Conservation (phyloP, 78 protist species). For the Dictyostelium brefeldianum region DNA sequence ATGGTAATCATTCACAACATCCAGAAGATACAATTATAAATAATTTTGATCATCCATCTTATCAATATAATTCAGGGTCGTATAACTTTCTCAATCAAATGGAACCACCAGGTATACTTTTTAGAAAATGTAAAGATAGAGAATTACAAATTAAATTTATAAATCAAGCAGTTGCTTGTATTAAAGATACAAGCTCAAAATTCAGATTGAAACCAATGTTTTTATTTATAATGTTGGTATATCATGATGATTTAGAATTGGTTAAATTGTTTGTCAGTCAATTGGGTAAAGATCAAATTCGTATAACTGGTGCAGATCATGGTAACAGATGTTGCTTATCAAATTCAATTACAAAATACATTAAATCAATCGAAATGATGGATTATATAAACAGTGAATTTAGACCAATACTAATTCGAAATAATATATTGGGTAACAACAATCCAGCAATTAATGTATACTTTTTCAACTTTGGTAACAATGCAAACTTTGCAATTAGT, state of each 20-base stretch:
- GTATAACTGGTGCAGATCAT: background rate
- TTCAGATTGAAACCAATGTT: background rate
- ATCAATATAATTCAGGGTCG: too few species aligned
- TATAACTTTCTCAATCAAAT: too few species aligned
- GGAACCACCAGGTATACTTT: background rate
- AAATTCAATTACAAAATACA: background rate
- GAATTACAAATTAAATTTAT: background rate
- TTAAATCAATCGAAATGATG: background rate
- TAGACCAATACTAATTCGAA: background rate
- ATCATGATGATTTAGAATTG: background rate
- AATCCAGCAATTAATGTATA: too few species aligned
- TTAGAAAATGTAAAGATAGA: background rate
- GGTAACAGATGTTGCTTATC: too few species aligned
- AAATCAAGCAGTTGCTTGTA: background rate
- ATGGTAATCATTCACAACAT: too few species aligned
- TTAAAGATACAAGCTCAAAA: too few species aligned
- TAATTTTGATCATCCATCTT: too few species aligned
- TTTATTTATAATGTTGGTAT: background rate
- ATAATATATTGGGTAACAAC: too few species aligned
- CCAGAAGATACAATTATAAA: too few species aligned
- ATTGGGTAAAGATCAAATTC: background rate
- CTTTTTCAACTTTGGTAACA: too few species aligned
- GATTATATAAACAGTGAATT: background rate
- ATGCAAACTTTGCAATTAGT: too few species aligned
- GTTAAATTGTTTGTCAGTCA: background rate